phyloP scores from a whole-genome alignment of 805 yeast genomes.

The Metschnikowia peoriensis region DNA sequence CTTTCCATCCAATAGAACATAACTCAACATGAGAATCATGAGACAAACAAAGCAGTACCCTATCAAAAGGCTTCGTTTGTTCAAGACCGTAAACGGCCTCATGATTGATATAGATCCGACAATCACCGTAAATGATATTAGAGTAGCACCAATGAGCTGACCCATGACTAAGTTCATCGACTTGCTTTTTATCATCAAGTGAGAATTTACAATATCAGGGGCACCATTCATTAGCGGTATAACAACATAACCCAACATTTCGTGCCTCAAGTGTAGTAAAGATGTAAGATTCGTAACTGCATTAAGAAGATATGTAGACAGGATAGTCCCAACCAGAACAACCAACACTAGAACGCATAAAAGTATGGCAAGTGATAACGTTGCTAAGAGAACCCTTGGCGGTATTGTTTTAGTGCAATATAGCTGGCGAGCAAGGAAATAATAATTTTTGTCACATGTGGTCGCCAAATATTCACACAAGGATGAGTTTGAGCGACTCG shows the following conservation, averaged over 20 bases:
- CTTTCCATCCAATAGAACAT: slow-evolving; percentile 33
- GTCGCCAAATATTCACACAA: slow-evolving; percentile 20
- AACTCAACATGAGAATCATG: slow-evolving; percentile 26
- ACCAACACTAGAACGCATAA: slow-evolving; percentile 14
- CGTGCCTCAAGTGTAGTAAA: slow-evolving; percentile 24
- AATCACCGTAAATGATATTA: slow-evolving; percentile 32
- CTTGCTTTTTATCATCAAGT: slow-evolving; percentile 26
- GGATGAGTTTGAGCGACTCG: neutral
- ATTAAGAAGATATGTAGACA: slow-evolving; percentile 33
- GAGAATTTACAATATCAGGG: slow-evolving; percentile 38
- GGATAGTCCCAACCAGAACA: slow-evolving; percentile 30
- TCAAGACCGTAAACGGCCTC: slow-evolving; percentile 24
- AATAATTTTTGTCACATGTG: slow-evolving; percentile 26
- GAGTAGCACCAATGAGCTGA: slow-evolving; percentile 35
- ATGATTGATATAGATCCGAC: slow-evolving; percentile 31
- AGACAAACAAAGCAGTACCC: slow-evolving; percentile 32
- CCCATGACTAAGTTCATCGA: slow-evolving; percentile 37
- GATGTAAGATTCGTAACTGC: slow-evolving; percentile 29
- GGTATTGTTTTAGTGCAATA: slow-evolving; percentile 26
- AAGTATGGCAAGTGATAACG: neutral
- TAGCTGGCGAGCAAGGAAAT: slow-evolving; percentile 25
- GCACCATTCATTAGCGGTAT: slow-evolving; percentile 38
- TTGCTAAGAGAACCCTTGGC: slow-evolving; percentile 8
- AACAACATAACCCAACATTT: slow-evolving; percentile 32
- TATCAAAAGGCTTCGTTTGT: slow-evolving; percentile 19